Evolutionary conservation across 306 rosid genomes (phyloP).

Genomic region (Astragalus glycyphyllos): DNA sequence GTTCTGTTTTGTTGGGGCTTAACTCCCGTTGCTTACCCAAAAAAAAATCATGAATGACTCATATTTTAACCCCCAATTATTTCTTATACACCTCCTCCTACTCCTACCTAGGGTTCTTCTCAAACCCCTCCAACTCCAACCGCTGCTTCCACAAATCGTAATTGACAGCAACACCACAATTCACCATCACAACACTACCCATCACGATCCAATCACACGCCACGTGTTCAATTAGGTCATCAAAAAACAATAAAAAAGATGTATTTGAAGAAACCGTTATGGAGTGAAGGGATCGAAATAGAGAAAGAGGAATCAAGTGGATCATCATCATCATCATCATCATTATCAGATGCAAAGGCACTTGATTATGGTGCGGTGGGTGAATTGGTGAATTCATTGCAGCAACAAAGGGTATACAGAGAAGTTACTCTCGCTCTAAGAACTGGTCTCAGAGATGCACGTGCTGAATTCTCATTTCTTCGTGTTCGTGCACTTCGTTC

Average conservation of each 20-base stretch:
- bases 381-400: slow-evolving; percentile 69
- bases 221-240: background rate
- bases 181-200: too few species aligned
- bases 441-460: slow-evolving; percentile 75
- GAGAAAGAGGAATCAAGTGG: slow-evolving; percentile 34
- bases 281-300: slow-evolving; percentile 62
- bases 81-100: too few species aligned
- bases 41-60: too few species aligned
- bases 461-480: slow-evolving; percentile 89
- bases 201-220: background rate
- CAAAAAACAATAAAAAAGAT: slow-evolving; percentile 36
- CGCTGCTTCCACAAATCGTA: too few species aligned
- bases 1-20: too few species aligned
- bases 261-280: slow-evolving; percentile 77
- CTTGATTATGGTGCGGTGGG: slow-evolving; percentile 39
- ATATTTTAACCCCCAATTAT: too few species aligned
- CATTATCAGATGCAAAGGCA: slow-evolving; percentile 33
- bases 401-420: slow-evolving; percentile 68
- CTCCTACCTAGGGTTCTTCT: too few species aligned
- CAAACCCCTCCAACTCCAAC: too few species aligned
- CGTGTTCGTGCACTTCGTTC: slow-evolving; percentile 83
- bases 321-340: background rate
- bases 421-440: slow-evolving; percentile 88
- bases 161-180: too few species aligned
- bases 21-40: too few species aligned